Base-by-base conservation (phyloP, 805 yeast genomes). In the Ogataea neopini region DNA sequence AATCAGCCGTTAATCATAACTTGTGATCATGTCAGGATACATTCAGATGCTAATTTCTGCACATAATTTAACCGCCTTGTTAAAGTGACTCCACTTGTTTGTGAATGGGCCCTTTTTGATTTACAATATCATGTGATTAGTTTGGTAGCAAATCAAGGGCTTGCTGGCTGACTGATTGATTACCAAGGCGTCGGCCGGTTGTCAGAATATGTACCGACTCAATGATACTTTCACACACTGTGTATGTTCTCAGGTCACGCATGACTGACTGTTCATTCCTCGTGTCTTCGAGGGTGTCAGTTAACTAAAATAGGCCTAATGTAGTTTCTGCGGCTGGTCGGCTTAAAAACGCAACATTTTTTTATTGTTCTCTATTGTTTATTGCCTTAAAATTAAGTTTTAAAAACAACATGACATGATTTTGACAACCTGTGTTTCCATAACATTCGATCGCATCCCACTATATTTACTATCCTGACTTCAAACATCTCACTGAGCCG, bases 371-470 rank as follows among this genome's bases (percentile, higher is more conserved):
- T 22, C 9, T 39, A 39, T 39, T 39, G 42, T 39, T 39, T 28
- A 9, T 15, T 9, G 33, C 33, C 42, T 15, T 4, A 26, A 3
- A 17, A 13, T 4, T 15, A 9, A 13, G 13, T 3, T 17, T 9
- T 4, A 9, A 5, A 18, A 18, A 17, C 10, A 7, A 38, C 29
- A 26, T 39, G 42, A 25, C 33, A 26, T 25, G 42, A 39, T 39
- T 39, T 39, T 39, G 42, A 26, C 42, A 39, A 19, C 18, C 25
- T 23, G 25, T 28, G 20, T 10, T 39, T 39, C 42, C 23, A 39
- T 15, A 39, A 39, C 10, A 10, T 39, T 39, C 42, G 42, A 39
- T 28, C 10, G 18, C 18, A 4, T 30, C 4, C 15, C 14, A 4
- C 15, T 3, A 18, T 30, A 18, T 30, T 30, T 30, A 30, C 34